phyloP scores from a whole-genome alignment of 2,329 filamentous ascomycete genomes.

The Pestalotiopsis sp. region DNA sequence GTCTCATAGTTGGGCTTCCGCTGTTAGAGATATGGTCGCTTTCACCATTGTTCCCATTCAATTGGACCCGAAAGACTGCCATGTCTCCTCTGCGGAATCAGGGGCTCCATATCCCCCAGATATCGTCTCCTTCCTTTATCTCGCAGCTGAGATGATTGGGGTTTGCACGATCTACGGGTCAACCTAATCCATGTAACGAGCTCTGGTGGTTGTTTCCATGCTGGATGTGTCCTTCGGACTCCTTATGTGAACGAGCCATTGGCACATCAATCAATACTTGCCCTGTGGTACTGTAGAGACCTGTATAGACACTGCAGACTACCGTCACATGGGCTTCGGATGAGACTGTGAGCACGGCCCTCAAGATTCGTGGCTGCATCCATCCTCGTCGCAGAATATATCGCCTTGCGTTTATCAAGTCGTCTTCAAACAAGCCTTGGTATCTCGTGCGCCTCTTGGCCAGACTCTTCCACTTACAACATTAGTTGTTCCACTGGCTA shows the following conservation, averaged over 20 bases:
- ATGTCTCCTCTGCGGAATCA: background rate
- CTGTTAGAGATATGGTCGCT: constrained; percentile 10
- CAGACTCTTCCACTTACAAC: background rate
- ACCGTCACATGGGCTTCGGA: background rate
- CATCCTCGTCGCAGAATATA: background rate
- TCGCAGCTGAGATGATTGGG: background rate
- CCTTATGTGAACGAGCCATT: background rate
- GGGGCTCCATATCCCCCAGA: background rate
- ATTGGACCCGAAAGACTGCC: background rate
- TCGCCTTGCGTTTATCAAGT: background rate
- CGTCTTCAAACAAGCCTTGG: constrained; percentile 1
- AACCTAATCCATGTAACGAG: background rate
- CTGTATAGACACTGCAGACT: background rate
- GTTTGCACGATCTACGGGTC: background rate
- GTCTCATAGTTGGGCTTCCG: constrained; percentile 9
- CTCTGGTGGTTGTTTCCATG: background rate
- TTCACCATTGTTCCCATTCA: background rate
- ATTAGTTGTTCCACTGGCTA: background rate
- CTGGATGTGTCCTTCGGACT: background rate
- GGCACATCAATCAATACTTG: no score
- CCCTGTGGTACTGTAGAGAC: no score
- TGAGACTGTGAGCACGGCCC: background rate
- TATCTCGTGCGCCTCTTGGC: background rate
- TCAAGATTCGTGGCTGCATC: background rate
- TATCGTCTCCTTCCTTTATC: background rate